Evolutionary conservation across 768 basidiomycete genomes (phyloP).

Genomic region (Pleurotus platypus): DNA sequence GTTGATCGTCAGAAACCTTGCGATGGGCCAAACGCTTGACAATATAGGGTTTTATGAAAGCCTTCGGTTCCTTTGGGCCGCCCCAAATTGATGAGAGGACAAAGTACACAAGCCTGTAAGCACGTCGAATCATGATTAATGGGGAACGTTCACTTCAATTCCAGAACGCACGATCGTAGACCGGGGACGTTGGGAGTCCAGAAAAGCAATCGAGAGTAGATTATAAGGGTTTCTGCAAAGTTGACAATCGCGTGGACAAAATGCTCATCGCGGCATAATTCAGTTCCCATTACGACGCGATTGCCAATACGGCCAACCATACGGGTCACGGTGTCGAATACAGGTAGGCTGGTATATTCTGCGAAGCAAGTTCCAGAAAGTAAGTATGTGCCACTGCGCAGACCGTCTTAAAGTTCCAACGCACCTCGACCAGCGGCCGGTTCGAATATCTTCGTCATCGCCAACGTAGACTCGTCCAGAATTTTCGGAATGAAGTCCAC

Average conservation of each 20-base stretch:
- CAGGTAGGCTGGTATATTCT: conserved; percentile 3
- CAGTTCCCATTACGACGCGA: conserved; percentile 5
- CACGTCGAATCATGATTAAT: too few species aligned
- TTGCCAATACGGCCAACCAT: conserved; percentile 8
- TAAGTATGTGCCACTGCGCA: neutral
- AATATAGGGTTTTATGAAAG: conserved; percentile 4
- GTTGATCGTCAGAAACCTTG: neutral
- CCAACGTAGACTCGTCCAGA: conserved; percentile 3
- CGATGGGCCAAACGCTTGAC: neutral
- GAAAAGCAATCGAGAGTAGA: conserved; percentile 2
- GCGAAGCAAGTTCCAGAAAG: neutral
- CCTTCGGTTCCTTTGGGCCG: conserved; percentile 2
- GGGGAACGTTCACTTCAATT: too few species aligned
- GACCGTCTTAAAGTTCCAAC: neutral
- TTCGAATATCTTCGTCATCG: conserved; percentile 4
- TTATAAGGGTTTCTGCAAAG: neutral
- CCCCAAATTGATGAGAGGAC: conserved; percentile 3
- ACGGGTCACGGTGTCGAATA: neutral
- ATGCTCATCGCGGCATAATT: conserved; percentile 4
- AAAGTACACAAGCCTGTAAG: conserved; percentile 2
- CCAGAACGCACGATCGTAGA: conserved; percentile 7
- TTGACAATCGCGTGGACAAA: conserved; percentile 4
- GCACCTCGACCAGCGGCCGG: neutral
- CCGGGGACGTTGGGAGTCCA: neutral
- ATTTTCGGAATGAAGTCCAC: conserved; percentile 2